Evolutionary conservation across 192 early-diverging fungal genomes (phyloP).

Genomic region (Umbelopsis ramanniana): DNA sequence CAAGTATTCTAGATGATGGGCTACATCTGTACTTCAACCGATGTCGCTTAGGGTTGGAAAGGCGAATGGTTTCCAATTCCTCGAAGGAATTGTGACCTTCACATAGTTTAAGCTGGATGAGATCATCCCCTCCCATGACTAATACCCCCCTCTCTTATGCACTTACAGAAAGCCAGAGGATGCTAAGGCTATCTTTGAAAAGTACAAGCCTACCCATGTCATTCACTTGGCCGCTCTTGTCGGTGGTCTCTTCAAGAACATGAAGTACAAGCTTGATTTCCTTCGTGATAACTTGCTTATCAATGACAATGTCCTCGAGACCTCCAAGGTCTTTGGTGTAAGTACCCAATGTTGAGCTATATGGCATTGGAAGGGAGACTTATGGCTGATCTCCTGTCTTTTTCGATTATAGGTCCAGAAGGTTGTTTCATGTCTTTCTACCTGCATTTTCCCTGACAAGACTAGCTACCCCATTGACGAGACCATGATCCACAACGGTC

Average conservation of each 20-base stretch:
- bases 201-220: conserved; percentile 77
- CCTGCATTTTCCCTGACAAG: conserved; percentile 86
- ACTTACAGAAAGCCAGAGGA: conserved; percentile 58
- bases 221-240: conserved; percentile 77
- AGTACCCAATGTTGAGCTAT: conserved; percentile 8
- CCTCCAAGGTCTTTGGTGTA: conserved; percentile 63
- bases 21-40: neutral
- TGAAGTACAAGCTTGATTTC: conserved; percentile 80
- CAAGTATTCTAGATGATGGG: conserved; percentile 34
- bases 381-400: neutral
- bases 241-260: conserved; percentile 83
- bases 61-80: neutral
- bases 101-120: neutral
- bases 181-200: conserved; percentile 73
- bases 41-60: neutral
- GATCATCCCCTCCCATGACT: no score
- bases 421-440: conserved; percentile 85
- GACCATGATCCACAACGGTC: conserved; percentile 82
- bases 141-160: neutral
- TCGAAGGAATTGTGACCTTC: neutral
- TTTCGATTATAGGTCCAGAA: conserved; percentile 63
- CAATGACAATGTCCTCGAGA: conserved; percentile 76
- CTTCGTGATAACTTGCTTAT: conserved; percentile 78
- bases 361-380: neutral
- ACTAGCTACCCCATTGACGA: conserved; percentile 85